Base-by-base conservation (phyloP, 2,329 filamentous ascomycete species). In the Fusarium begoniae region DNA sequence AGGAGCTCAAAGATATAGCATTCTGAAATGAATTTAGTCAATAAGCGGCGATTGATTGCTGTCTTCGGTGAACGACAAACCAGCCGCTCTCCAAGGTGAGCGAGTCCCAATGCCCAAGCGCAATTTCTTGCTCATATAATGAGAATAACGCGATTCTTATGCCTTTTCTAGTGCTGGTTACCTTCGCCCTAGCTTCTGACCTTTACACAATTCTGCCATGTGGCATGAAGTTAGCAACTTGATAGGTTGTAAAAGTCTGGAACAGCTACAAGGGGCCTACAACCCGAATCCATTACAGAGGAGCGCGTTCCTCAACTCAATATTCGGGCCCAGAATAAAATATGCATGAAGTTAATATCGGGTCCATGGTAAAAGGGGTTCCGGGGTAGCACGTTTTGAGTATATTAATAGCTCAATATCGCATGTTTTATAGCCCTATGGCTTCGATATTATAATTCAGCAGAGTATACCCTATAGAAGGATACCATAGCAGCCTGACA, bases 381-480 rank as follows among this genome's bases (percentile, higher is more conserved):
- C 20, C 51, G 20, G 35, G 35, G 51, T 54, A 40, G 14, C 35
- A 40, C 51, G 24, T 54, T 54, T 54, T 40, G 14, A 13, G 14
- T 54, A 54, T 28, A 54, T 41, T 40, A 40, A 41, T 54, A 54
- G 35, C 35, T 28, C 51, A 28, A 50, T 58, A 58, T 58, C 41
- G 55, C 41, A 30, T 22, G 24, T 50, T 58, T 58, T 37, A 50
- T 37, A 30, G 13, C 24, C 8, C 2, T 22, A n/a, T 18, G 4
- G 14, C 11, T 28, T 6, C 8, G 9, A 3, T n/a, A 11, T 18
- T 1, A n/a, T 58, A 58, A 1, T 50, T 58, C 55, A 50, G 55
- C 55, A 37, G 30, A 37, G 30, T 58, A 58, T 58, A 50, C 55
- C 55, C 55, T 58, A 37, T 37, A 50, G n/a, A 14, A 17, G 28